These are phyloP conservation scores for Iberis pinnata DNA, from an alignment of 345 rosid species.

Conservation along the genomic window DNA sequence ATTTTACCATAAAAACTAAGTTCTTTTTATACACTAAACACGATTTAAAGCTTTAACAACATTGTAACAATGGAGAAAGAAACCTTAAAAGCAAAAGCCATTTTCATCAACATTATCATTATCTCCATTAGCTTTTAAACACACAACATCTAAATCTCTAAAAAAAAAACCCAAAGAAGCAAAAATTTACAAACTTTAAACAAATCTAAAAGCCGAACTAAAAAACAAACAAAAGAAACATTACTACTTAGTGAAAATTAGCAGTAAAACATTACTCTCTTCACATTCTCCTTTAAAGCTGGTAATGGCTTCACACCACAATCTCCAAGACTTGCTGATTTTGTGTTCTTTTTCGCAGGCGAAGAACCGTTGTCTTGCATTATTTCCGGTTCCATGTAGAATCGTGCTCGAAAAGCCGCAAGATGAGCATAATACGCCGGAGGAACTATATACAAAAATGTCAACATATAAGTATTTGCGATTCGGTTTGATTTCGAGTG, in stretches of 20 bases:
- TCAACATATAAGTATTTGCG: no score
- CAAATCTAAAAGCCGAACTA: constrained; percentile 1
- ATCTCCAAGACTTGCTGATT: constrained; percentile 42
- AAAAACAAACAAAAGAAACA: neutral
- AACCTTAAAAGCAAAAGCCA: no score
- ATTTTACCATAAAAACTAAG: no score
- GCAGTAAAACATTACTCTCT: constrained; percentile 96
- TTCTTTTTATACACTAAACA: no score
- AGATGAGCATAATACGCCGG: constrained; percentile 97
- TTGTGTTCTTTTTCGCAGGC: constrained; percentile 36
- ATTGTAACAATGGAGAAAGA: no score
- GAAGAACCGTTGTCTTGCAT: constrained; percentile 66
- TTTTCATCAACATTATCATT: no score
- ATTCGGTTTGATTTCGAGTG: neutral
- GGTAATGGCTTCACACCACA: constrained; percentile 64
- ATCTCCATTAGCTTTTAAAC: no score
- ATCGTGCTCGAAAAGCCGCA: constrained; percentile 95
- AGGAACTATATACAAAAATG: constrained; percentile 52
- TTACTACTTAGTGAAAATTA: constrained; percentile 17
- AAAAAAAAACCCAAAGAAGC: no score
- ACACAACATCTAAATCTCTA: no score
- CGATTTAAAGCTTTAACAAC: no score
- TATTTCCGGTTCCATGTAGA: constrained; percentile 82
- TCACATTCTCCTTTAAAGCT: constrained; percentile 95
- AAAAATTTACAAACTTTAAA: no score